Evolutionary conservation across 345 rosid genomes (phyloP), one percentile per base, ranked within the genome.

Genomic region (Odontarrhena argentea): DNA sequence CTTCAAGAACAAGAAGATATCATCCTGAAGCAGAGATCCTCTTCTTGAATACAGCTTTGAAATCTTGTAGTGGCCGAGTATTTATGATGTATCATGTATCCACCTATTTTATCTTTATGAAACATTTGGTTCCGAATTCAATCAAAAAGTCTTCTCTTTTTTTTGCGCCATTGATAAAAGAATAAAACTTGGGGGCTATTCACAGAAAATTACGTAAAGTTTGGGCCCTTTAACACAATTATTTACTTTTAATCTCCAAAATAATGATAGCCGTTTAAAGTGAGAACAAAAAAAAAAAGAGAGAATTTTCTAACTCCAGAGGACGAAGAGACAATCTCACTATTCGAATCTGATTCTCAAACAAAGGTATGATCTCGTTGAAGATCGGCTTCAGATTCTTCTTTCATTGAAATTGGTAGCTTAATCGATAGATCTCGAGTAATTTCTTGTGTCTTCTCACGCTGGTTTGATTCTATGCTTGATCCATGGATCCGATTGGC

Each of bases 1-100:
- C 4, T 92, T 92, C 80, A 81, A 87, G 74, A 89, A 87, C 85
- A 92, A 87, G 86, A 73, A 73, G 68, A 22, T 2, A 13, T 36
- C 38, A 35, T 59, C 67, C 2, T 66, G 61, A 73, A 12, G 57
- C 55, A 73, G 14, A 65, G 61, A 73, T 57, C 59, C 1, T 55
- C 57, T 56, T 38, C 57, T 15, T 49, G 42, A 50, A 65, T 49
- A 65, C 66, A 56, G 37, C 63, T 43, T 48, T 49, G 38, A 57
- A 49, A 22, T 41, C 50, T 66, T 73, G 56, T 73, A 59, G 40
- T 59, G 36, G 59, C 28, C 47, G 36, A 58, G 15, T 65, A 43
- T 26, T 66, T 52, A 66, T 59, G 24, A 45, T 59, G 48, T 37
- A 13, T 26, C 5, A 15, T 10, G 65, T 47, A 58, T 56, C 36